Evolutionary conservation across 208 protist species (phyloP), one percentile per base, ranked within the genome.

Genomic region (Acanthamoeba culbertsoni): DNA sequence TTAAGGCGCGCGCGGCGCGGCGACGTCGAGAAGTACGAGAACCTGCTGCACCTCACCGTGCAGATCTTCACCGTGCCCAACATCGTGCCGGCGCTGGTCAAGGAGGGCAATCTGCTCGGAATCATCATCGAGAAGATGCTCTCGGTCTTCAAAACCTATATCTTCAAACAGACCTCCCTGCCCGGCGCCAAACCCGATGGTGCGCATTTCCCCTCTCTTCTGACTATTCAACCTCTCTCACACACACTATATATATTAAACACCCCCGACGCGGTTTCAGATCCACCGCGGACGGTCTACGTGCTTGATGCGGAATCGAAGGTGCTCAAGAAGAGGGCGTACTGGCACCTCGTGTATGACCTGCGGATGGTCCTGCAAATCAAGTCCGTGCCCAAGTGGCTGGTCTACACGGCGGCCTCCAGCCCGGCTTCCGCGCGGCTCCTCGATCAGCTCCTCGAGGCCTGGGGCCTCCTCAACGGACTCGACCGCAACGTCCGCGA

Each of bases 11-110:
- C 73, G 20, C 26, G 73, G 8, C 73, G 73, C 14, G 73, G 73
- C 28, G 73, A 46, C 73, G 20, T 43, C 0, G 73, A 84, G 28
- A 84, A 84, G n/a, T 57, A 84, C 28, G 73, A 84, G 18, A 84
- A 84, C 73, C 43, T 84, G 45, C 73, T 84, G 28, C 40, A 37
- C 31, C 73, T 84, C 20, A 84, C 73, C n/a, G 73, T 84, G 40
- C 73, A 84, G 73, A 84, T 84, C 73, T 84, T 84, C 73, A 84
- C 73, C 42, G 73, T 84, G 5, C 73, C 73, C 73, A 84, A 84
- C 73, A 84, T 84, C 45, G 73, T 84, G 37, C 73, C 73, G 12
- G 37, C 73, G 31, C 43, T 84, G n/a, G 73, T 84, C n/a, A 48
- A 28, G 28, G 73, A 84, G 43, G 73, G 73, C 40, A 4, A 35